Base-by-base conservation (phyloP, 306 rosid genomes). In the Lupinus albus region DNA sequence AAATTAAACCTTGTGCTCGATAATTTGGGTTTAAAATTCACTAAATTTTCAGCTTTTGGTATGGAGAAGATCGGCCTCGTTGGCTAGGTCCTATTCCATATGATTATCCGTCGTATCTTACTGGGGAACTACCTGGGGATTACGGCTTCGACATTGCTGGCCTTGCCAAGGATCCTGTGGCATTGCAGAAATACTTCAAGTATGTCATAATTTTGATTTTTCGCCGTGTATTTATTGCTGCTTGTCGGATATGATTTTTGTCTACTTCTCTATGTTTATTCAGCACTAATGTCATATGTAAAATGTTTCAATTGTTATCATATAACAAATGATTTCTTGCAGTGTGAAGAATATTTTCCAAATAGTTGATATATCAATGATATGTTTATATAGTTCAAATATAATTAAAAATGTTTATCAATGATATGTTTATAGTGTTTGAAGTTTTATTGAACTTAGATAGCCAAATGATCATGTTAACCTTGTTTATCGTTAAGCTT, bases 11-110 rank as follows among this genome's bases (percentile, higher is more conserved):
- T 25, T 25, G 30, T 25, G 30, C 30, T 70, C 52, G 17, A 53
- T 7, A 1, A 36, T 36, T 71, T 44, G 28, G 5, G 28, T 58
- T 32, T n/a, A 13, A 35, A 50, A 25, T 11, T 63, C 18, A 14
- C 47, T 47, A 30, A 49, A 18, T 32, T 87, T 49, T 60, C 88
- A 87, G 98, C 80, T 50, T 49, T 62, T 92, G 98, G 98, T 89
- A 92, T 73, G 98, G 98, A 73, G 84, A 84, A 70, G 87, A 65
- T 48, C 84, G 98, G 38, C 96, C 96, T 49, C 88, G 82, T 38
- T 92, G 96, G 98, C 98, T 92, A 53, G 98, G 98, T 77, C 96
- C 98, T 48, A 80, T 92, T 67, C 87, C 89, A 17, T 89, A 82
- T 68, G 85, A 81, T 16, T 92, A 89, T 79, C 98, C 98, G 11